A percentile compares a stretch with the other conserved stretches of the same genome.
These are phyloP conservation scores for Fraxinus platypoda DNA, from an alignment of 305 asterid species.

Conservation along the genomic window DNA sequence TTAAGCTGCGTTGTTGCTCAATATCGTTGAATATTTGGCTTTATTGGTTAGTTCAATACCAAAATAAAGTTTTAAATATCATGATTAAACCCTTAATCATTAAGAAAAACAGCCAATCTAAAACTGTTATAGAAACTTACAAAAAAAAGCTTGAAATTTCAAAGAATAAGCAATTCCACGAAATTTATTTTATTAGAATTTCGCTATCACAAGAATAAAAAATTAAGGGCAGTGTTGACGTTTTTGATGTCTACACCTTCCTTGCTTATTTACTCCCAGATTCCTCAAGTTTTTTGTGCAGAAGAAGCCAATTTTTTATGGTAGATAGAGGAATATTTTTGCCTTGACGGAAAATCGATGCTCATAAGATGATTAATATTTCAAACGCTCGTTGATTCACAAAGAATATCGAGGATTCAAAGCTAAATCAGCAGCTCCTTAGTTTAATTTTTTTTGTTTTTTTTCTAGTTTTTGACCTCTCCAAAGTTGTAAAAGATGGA, in stretches of 20 bases:
- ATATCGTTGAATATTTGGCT: no score
- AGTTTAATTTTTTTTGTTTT: not conserved
- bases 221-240: not conserved
- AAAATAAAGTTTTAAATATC: not conserved
- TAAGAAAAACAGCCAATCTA: not conserved
- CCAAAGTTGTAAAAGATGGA: not conserved
- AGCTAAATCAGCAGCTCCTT: not conserved
- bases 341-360: not conserved
- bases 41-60: no score
- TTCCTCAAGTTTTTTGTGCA: not conserved
- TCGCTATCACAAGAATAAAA: conserved; percentile 7
- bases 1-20: no score
- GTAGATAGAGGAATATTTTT: not conserved
- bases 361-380: no score
- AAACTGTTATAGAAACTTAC: conserved; percentile 9
- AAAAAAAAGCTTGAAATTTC: not conserved
- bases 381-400: no score
- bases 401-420: no score
- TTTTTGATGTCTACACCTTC: conserved; percentile 2
- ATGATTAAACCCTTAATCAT: no score
- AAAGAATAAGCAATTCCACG: not conserved
- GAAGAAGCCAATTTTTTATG: not conserved
- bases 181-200: conserved; percentile 18
- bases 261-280: no score
- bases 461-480: not conserved